Conservation (phyloP, 2,329 filamentous ascomycete genomes). For the Aspergillus sp. region DNA sequence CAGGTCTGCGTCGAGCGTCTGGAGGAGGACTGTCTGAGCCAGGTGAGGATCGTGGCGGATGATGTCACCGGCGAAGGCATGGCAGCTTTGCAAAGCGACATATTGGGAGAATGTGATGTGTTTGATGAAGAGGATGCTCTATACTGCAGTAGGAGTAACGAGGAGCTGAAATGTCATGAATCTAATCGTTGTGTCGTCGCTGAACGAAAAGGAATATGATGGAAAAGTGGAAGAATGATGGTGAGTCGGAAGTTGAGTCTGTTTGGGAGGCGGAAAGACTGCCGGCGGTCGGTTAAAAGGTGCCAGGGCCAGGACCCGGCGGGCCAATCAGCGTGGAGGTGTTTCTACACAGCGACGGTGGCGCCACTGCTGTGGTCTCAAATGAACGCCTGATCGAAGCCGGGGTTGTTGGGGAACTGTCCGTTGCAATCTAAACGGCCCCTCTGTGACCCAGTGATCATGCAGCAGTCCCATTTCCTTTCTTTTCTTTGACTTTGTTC, state of each 20-base stretch:
- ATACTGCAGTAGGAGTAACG: conserved; percentile 18
- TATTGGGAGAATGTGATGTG: conserved; percentile 24
- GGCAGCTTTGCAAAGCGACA: conserved; percentile 43
- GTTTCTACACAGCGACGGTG: conserved; percentile 42
- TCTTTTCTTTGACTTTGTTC: background rate
- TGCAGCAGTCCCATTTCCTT: background rate
- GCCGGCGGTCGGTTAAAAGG: conserved; percentile 30
- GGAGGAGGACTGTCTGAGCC: conserved; percentile 39
- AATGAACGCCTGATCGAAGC: conserved; percentile 9
- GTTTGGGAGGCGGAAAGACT: conserved; percentile 27
- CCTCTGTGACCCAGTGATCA: background rate
- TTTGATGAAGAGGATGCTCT: conserved; percentile 14
- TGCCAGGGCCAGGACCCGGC: conserved; percentile 21
- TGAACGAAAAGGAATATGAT: conserved; percentile 2
- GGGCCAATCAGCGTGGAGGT: conserved; percentile 40
- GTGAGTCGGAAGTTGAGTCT: conserved; percentile 16
- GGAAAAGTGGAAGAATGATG: conserved; percentile 13
- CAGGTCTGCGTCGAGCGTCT: conserved; percentile 43
- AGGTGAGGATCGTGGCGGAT: conserved; percentile 46
- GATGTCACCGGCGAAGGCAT: conserved; percentile 48
- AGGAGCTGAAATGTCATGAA: conserved; percentile 8
- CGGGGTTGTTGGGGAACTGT: background rate
- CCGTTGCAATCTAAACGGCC: background rate
- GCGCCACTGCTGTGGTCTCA: conserved; percentile 27
- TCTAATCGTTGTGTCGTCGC: conserved; percentile 13